A percentile compares a stretch with the other conserved stretches of the same genome.
Conservation (phyloP, 139 green algal species). For the Chlorella sorokiniana region DNA sequence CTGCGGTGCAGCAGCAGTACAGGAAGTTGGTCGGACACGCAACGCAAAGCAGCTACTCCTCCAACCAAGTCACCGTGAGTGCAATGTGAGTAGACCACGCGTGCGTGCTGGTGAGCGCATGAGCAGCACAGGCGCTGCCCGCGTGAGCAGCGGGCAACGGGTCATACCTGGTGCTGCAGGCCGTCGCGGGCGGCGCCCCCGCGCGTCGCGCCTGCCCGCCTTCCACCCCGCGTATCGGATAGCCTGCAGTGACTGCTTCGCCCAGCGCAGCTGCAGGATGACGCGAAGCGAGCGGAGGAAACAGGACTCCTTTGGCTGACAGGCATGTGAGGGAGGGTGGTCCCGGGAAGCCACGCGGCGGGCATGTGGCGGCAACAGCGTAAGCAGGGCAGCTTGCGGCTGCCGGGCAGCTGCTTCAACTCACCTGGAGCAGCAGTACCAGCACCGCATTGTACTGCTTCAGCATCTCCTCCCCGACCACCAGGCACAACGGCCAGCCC, state of each 20-base stretch:
- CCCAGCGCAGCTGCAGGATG: constrained; percentile 30
- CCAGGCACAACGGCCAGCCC: constrained; percentile 43
- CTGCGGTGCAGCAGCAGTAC: not conserved
- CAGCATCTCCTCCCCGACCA: constrained; percentile 36
- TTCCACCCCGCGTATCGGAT: constrained; percentile 24
- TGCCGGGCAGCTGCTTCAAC: not conserved
- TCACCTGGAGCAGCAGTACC: constrained; percentile 52
- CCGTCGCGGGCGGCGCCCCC: not conserved
- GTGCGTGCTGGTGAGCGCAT: not conserved
- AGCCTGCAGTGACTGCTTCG: constrained; percentile 14
- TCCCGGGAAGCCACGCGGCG: no score
- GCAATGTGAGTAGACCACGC: no score
- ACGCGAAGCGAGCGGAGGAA: no score
- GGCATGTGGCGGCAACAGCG: no score
- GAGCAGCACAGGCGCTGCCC: not conserved
- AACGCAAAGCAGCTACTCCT: not conserved
- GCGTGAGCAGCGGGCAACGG: not conserved
- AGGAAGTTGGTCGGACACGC: not conserved
- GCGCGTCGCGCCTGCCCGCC: not conserved
- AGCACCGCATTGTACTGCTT: constrained; percentile 45
- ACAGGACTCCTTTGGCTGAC: no score
- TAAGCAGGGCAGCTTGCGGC: no score
- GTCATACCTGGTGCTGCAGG: constrained; percentile 23
- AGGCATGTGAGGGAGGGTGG: not conserved
- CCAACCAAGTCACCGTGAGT: no score